phyloP scores from a whole-genome alignment of 2,329 filamentous ascomycete genomes.

The Mycocentrospora acerina region DNA sequence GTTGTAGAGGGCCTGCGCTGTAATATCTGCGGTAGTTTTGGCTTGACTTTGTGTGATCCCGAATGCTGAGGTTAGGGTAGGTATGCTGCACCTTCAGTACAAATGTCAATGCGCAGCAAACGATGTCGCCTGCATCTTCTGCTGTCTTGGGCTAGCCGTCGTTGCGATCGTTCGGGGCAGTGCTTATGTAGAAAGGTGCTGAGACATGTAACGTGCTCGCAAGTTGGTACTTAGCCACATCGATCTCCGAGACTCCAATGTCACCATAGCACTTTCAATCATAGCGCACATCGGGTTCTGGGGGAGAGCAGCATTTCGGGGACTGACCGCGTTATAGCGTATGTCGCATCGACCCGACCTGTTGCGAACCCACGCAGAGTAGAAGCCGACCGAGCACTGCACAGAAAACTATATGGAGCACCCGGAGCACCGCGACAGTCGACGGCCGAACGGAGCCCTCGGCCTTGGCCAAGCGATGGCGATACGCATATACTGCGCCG shows the following conservation, averaged over 20 bases:
- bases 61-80: constrained; percentile 15
- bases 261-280: too few species aligned
- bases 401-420: constrained; percentile 50
- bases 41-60: constrained; percentile 15
- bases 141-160: constrained; percentile 14
- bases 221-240: too few species aligned
- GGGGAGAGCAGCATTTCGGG: constrained; percentile 33
- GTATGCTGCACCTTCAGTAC: constrained; percentile 20
- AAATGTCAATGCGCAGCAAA: constrained; percentile 14
- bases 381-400: constrained; percentile 2
- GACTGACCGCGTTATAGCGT: constrained; percentile 37
- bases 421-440: constrained; percentile 16
- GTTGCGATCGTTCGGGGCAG: constrained; percentile 11
- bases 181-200: constrained; percentile 16
- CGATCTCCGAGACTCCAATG: too few species aligned
- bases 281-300: constrained; percentile 29
- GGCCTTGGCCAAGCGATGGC: constrained; percentile 43
- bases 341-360: constrained; percentile 4
- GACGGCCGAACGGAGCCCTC: constrained; percentile 38
- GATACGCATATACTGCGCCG: constrained; percentile 58
- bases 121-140: constrained; percentile 10
- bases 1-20: constrained; percentile 8
- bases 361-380: too few species aligned
- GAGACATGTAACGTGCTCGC: constrained; percentile 16
- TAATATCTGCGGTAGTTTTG: constrained; percentile 8